A percentile compares a stretch with the other conserved stretches of the same genome.
Evolutionary conservation across 148 eudicot species (phyloP).

Genomic region (Heliosperma pusillum): DNA sequence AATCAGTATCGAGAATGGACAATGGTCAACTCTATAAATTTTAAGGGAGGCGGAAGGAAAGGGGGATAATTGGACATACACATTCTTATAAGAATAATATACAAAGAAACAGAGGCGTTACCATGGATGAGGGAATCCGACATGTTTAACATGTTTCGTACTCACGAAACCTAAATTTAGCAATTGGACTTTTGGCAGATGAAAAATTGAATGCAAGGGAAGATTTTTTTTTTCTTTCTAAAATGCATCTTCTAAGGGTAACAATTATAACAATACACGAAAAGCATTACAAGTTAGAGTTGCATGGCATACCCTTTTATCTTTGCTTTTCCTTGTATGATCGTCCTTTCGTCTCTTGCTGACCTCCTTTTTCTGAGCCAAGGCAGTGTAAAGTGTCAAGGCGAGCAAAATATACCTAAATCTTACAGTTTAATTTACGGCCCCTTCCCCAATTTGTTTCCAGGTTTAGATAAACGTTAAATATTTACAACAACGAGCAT

Average conservation of each 20-base stretch:
- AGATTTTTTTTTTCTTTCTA: no score
- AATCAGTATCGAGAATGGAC: no score
- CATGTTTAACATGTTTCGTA: background rate
- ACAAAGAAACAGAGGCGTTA: no score
- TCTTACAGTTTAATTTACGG: background rate
- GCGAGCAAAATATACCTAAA: conserved; percentile 2
- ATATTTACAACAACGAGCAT: background rate
- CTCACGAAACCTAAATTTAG: background rate
- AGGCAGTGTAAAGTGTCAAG: conserved; percentile 11
- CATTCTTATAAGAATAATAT: no score
- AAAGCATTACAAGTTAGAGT: background rate
- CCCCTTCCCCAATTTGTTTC: background rate
- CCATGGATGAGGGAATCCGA: background rate
- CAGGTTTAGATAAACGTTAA: background rate
- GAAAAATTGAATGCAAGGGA: background rate
- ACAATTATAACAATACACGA: background rate
- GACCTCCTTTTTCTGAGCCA: conserved; percentile 69
- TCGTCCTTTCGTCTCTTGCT: conserved; percentile 88
- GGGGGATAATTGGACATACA: no score
- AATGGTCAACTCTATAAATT: no score
- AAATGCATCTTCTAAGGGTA: background rate
- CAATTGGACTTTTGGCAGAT: background rate
- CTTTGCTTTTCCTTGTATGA: conserved; percentile 65
- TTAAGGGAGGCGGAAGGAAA: background rate
- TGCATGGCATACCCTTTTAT: conserved; percentile 53